Percentiles rank a stretch among this genome's conserved stretches.
phyloP scores from a whole-genome alignment of 108 stramenopile genomes.

The Pseudonitzschia delicatissima region DNA sequence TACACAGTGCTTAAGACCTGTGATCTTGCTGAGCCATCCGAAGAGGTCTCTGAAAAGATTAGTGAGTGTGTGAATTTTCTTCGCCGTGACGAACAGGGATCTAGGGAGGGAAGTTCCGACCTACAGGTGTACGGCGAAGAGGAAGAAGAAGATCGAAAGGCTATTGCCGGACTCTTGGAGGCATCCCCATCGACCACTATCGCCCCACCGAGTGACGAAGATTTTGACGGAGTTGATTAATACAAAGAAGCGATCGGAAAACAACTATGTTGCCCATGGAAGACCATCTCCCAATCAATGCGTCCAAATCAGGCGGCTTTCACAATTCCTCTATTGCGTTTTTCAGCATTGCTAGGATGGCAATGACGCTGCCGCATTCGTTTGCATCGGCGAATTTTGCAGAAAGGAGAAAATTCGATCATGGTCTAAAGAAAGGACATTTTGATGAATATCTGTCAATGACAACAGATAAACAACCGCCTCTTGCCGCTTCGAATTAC shows the following conservation, averaged over 20 bases:
- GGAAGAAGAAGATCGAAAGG: neutral
- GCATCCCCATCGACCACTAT: neutral
- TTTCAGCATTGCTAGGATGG: no score
- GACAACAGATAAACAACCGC: no score
- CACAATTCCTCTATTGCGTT: no score
- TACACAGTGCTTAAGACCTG: constrained; percentile 82
- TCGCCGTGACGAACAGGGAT: constrained; percentile 82
- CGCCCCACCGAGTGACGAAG: neutral
- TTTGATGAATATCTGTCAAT: no score
- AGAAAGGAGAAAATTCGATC: no score
- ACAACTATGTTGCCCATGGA: no score
- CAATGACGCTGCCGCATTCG: no score
- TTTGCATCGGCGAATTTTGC: no score
- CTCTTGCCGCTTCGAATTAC: no score
- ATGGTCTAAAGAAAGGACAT: no score
- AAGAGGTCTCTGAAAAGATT: constrained; percentile 78
- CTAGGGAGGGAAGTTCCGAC: constrained; percentile 80
- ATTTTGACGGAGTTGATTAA: neutral
- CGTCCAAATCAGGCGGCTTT: no score
- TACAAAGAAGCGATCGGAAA: neutral
- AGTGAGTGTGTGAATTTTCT: constrained; percentile 86
- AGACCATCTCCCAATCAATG: no score
- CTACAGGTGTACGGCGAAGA: constrained; percentile 30
- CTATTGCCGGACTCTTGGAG: neutral
- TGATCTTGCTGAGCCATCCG: constrained; percentile 84